These are phyloP conservation scores for Schrenkiella parvula DNA, from an alignment of 345 rosid species.

Conservation along the genomic window DNA sequence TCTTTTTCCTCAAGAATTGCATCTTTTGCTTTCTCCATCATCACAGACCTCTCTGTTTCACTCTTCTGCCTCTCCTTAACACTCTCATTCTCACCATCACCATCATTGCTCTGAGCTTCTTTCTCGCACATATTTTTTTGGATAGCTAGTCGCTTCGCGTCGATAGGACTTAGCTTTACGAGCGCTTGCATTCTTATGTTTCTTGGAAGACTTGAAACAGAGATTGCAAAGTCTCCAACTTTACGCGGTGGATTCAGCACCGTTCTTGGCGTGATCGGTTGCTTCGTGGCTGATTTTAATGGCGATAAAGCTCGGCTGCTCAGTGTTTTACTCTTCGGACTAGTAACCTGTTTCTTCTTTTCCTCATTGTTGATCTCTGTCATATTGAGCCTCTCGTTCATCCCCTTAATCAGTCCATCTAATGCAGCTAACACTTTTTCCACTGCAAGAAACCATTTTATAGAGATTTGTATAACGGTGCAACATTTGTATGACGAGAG, in stretches of 20 bases:
- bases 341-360: conserved; percentile 18
- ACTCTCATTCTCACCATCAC: conserved; percentile 21
- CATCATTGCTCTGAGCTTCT: conserved; percentile 17
- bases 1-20: background rate
- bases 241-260: conserved; percentile 26
- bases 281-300: conserved; percentile 20
- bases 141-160: conserved; percentile 45
- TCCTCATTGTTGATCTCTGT: conserved; percentile 41
- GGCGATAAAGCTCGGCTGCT: background rate
- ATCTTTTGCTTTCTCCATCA: conserved; percentile 8
- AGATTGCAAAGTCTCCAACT: conserved; percentile 12
- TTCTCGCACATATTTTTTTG: conserved; percentile 35
- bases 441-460: conserved; percentile 34
- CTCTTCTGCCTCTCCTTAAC: conserved; percentile 23
- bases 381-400: conserved; percentile 46
- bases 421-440: conserved; percentile 51
- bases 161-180: conserved; percentile 62
- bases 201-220: conserved; percentile 30
- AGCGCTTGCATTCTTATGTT: conserved; percentile 46
- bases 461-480: background rate
- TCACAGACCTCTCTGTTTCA: conserved; percentile 22
- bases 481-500: background rate
- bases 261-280: conserved; percentile 33
- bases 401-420: conserved; percentile 44
- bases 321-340: background rate